Evolutionary conservation across 306 rosid species (phyloP).

Genomic region (Pyrus communis): DNA sequence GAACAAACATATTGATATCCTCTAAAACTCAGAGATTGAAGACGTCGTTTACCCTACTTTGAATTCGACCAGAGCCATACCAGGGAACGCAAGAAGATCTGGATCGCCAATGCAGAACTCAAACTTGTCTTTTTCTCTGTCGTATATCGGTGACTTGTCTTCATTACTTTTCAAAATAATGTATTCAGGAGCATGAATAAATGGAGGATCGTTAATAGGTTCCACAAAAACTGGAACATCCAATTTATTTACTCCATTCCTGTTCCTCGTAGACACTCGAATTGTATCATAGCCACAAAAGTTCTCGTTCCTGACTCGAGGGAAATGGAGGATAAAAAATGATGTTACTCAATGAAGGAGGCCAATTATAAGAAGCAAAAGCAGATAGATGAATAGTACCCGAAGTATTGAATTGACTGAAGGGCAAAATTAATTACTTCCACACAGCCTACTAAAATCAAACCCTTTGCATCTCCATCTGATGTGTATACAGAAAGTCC

Average conservation of each 20-base stretch:
- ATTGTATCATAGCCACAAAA: constrained; percentile 57
- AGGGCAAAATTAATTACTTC: constrained; percentile 69
- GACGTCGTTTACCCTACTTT: background rate
- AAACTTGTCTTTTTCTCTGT: constrained; percentile 54
- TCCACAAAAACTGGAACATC: constrained; percentile 58
- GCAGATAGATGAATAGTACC: constrained; percentile 26
- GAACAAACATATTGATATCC: background rate
- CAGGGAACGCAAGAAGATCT: constrained; percentile 59
- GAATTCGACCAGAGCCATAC: constrained; percentile 21
- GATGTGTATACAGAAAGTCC: constrained; percentile 30
- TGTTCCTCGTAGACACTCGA: constrained; percentile 49
- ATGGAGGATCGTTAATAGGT: constrained; percentile 80
- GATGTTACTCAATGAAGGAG: background rate
- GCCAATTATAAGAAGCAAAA: no score
- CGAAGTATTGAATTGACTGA: constrained; percentile 72
- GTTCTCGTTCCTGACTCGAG: constrained; percentile 51
- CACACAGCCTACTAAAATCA: constrained; percentile 54
- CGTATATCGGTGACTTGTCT: constrained; percentile 53
- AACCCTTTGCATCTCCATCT: constrained; percentile 34
- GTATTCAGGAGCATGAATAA: constrained; percentile 49
- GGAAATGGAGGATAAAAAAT: background rate
- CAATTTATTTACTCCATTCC: constrained; percentile 53
- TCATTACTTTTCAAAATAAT: constrained; percentile 52
- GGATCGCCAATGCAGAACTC: constrained; percentile 72
- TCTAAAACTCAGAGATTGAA: background rate